A percentile compares a stretch with the other conserved stretches of the same genome.
Evolutionary conservation across 768 basidiomycete species (phyloP).

Genomic region (Ramaria rubella): DNA sequence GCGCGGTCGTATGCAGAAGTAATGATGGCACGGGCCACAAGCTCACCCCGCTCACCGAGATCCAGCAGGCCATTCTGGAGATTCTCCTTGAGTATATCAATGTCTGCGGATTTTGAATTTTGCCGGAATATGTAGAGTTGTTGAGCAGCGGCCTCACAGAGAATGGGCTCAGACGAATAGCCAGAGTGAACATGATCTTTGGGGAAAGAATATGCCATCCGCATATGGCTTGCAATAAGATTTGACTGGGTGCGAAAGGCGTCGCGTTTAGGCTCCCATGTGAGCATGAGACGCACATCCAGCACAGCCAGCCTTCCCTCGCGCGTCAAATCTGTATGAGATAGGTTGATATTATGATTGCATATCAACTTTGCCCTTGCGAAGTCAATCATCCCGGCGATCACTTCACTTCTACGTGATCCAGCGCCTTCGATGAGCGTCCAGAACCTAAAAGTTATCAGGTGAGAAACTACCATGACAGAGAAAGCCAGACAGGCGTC

Average conservation of each 20-base stretch:
- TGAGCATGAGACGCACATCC: slow-evolving; percentile 15
- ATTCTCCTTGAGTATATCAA: slow-evolving; percentile 4
- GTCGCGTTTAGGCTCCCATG: slow-evolving; percentile 12
- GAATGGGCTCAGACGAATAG: slow-evolving; percentile 30
- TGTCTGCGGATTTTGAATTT: neutral
- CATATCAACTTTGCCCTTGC: neutral
- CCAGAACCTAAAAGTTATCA: slow-evolving; percentile 4
- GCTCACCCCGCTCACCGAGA: slow-evolving; percentile 19
- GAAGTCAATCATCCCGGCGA: neutral
- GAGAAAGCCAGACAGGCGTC: neutral
- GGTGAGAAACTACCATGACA: neutral
- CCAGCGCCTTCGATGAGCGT: neutral
- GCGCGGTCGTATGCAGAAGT: slow-evolving; percentile 20
- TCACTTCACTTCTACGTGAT: neutral
- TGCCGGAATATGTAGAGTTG: slow-evolving; percentile 8
- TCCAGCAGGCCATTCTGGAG: slow-evolving; percentile 14
- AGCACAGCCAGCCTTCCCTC: slow-evolving; percentile 8
- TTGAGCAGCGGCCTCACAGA: slow-evolving; percentile 27
- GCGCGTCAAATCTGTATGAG: neutral
- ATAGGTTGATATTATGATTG: neutral
- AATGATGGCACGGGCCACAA: slow-evolving; percentile 22
- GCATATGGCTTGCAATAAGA: slow-evolving; percentile 22
- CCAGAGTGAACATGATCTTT: slow-evolving; percentile 18
- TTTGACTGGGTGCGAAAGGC: slow-evolving; percentile 8
- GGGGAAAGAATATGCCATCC: slow-evolving; percentile 23